phyloP scores from a whole-genome alignment of 2,329 filamentous ascomycete species.

The Cladosporium austrohemisphaericum region DNA sequence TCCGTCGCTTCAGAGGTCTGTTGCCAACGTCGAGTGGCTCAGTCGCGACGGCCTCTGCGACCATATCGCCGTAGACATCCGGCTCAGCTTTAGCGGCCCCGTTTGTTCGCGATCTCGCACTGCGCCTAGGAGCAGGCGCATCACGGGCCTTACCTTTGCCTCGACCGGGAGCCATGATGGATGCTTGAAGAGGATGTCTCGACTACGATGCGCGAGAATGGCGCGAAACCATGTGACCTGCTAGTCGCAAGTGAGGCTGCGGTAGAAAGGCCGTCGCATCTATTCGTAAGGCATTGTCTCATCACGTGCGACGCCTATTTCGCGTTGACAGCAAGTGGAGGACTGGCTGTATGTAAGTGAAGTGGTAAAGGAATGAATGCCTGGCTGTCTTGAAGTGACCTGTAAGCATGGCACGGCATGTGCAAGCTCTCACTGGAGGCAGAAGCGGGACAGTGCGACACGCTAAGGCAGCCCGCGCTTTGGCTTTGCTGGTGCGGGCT shows the following conservation, averaged over 20 bases:
- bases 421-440: no score
- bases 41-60: slow-evolving; percentile 24
- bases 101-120: slow-evolving; percentile 15
- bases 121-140: slow-evolving; percentile 14
- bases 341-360: no score
- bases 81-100: slow-evolving; percentile 15
- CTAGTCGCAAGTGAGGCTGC: not conserved
- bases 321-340: no score
- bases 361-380: no score
- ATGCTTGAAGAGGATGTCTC: not conserved
- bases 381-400: no score
- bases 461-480: no score
- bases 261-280: no score
- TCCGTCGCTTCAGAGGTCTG: slow-evolving; percentile 29
- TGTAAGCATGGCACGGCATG: no score
- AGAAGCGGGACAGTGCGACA: no score
- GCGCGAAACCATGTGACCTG: slow-evolving; percentile 24
- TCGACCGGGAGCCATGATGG: slow-evolving; percentile 30
- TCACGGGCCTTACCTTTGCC: slow-evolving; percentile 24
- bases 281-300: no score
- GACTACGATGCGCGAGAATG: slow-evolving; percentile 19
- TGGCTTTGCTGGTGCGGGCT: no score
- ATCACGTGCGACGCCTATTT: no score
- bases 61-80: slow-evolving; percentile 29
- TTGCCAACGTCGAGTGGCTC: slow-evolving; percentile 16